Base-by-base conservation (phyloP, 768 basidiomycete species). In the Filobasidium floriforme region DNA sequence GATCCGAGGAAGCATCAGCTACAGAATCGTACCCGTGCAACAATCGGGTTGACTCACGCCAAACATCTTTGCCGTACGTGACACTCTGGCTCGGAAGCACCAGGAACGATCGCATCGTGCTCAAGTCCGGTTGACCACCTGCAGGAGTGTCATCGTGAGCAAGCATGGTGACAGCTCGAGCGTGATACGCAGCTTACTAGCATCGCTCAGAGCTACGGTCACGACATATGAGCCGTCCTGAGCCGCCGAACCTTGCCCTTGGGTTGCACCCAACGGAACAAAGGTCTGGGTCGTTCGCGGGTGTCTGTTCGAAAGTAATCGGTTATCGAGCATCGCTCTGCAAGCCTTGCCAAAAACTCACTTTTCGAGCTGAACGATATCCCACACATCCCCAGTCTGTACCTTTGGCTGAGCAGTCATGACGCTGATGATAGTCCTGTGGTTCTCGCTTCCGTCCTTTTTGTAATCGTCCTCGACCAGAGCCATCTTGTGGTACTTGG, bases 401-500 rank as follows among this genome's bases (percentile, higher is more conserved):
- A 28, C 66, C 65, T 54, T 70, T 64, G 41, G 68, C 59, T 57
- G 65, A 65, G 57, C 59, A 51, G 49, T 61, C 26, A 60, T 70
- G 24, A 65, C 72, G 28, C 72, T 68, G 41, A 73, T 68, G 12
- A 62, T 40, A 4, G 67, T 65, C 40, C 59, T 61, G 14, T 52
- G 54, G 6, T 57, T 55, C 29, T 64, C 28, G 62, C 60, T 55
- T 14, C 71, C 68, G 26, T 41, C 60, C 29, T 55, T 55, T 29
- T 71, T 52, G 66, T 73, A 68, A 28, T 67, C 51, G 63, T 69
- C 54, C 14, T 80, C 79, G 37, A 90, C 80, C n/a, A 86, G 81
- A 2, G 90, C 84, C 41, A 98, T 83, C 75, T 92, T 89, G 81
- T 98, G 92, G 80, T 89, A 97, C 79, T 99, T 99, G 72, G 79